Evolutionary conservation across 495 filamentous ascomycete species (phyloP).

Genomic region (Tuber microsphaerosporum): DNA sequence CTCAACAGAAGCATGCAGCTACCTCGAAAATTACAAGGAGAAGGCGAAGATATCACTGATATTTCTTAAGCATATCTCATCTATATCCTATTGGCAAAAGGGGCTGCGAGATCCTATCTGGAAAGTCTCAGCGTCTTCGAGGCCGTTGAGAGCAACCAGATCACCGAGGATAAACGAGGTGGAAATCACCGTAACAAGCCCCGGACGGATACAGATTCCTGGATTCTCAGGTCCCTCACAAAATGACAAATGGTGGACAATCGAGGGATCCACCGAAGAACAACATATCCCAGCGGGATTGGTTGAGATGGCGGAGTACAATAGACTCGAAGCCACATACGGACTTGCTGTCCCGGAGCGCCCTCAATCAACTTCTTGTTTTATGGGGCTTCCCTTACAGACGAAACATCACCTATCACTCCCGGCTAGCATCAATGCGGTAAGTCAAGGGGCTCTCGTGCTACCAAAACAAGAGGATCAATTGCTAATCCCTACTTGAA

Average conservation of each 20-base stretch:
- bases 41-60: slow-evolving; percentile 22
- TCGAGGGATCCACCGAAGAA: background rate
- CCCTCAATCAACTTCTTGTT: too few relatives aligned
- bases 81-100: slow-evolving; percentile 28
- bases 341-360: too few relatives aligned
- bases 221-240: background rate
- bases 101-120: slow-evolving; percentile 9
- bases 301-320: slow-evolving; percentile 10
- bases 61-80: slow-evolving; percentile 21
- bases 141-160: background rate
- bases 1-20: background rate
- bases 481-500: background rate
- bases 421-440: slow-evolving; percentile 34
- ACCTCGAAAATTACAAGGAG: slow-evolving; percentile 23
- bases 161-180: background rate
- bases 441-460: slow-evolving; percentile 39
- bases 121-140: slow-evolving; percentile 10
- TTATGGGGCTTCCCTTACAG: slow-evolving; percentile 18
- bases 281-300: background rate
- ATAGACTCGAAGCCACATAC: too few relatives aligned
- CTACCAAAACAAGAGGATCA: slow-evolving; percentile 22
- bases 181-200: background rate
- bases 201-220: background rate
- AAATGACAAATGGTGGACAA: background rate
- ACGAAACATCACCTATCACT: slow-evolving; percentile 13